A percentile compares a stretch with the other conserved stretches of the same genome.
These are phyloP conservation scores for Dactylellina haptotyla DNA, from an alignment of 2,329 filamentous ascomycete genomes.

Conservation along the genomic window DNA sequence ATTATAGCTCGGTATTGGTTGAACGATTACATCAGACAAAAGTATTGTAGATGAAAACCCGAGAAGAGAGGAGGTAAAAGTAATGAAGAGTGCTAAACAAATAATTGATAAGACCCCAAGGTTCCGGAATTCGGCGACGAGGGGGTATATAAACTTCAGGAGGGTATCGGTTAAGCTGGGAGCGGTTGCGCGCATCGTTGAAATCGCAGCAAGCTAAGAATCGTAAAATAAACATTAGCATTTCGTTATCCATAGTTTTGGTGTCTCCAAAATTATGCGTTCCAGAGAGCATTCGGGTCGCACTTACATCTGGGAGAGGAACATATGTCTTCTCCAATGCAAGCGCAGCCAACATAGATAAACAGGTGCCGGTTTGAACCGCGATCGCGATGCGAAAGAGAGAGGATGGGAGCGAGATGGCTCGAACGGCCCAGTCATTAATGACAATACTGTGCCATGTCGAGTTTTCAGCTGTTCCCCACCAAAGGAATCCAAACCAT, in stretches of 20 bases:
- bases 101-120: neutral
- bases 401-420: constrained; percentile 22
- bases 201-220: constrained; percentile 18
- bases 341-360: constrained; percentile 35
- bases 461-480: constrained; percentile 10
- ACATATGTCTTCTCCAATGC: constrained; percentile 22
- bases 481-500: constrained; percentile 28
- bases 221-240: neutral
- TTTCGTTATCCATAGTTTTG: too few relatives aligned
- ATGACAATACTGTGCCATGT: constrained; percentile 16
- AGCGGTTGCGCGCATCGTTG: constrained; percentile 22
- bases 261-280: too few relatives aligned
- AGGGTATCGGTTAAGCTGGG: neutral
- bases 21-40: constrained; percentile 9
- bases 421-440: constrained; percentile 18
- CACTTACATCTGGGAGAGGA: constrained; percentile 21
- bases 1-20: constrained; percentile 7
- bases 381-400: constrained; percentile 18
- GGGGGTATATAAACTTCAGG: constrained; percentile 11
- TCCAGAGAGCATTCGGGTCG: neutral
- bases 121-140: neutral
- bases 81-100: neutral
- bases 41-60: constrained; percentile 17
- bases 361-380: neutral
- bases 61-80: constrained; percentile 16